Evolutionary conservation across 1,284 basidiomycete genomes (phyloP).

Genomic region (Cystobasidium sp.): DNA sequence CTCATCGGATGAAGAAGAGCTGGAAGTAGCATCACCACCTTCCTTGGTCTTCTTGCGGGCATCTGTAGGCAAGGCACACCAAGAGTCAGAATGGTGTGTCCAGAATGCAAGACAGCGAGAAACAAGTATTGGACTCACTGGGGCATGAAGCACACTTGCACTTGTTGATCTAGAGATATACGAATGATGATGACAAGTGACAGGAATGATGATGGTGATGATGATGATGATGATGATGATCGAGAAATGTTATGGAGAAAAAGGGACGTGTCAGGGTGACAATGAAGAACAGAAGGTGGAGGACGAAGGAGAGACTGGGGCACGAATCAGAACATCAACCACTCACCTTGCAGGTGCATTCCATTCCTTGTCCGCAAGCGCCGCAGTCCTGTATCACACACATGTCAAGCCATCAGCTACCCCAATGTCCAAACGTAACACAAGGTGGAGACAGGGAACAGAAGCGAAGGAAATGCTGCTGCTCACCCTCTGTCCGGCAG

Average conservation of each 20-base stretch:
- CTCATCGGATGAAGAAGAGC: slow-evolving; percentile 28
- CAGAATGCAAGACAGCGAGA: neutral
- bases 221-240: neutral
- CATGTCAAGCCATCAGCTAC: neutral
- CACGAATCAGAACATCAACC: neutral
- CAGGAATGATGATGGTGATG: neutral
- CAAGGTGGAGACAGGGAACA: neutral
- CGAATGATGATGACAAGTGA: neutral
- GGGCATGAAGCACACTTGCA: slow-evolving; percentile 36
- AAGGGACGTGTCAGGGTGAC: neutral
- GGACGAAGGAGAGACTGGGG: neutral
- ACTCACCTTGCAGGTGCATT: slow-evolving; percentile 32
- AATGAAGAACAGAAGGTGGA: no score
- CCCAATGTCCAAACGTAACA: neutral
- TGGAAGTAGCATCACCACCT: slow-evolving; percentile 25
- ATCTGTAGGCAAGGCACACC: neutral
- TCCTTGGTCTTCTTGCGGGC: slow-evolving; percentile 38
- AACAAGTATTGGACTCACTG: slow-evolving; percentile 1
- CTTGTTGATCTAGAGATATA: slow-evolving; percentile 22
- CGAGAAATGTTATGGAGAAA: neutral
- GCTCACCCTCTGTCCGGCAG: slow-evolving; percentile 26
- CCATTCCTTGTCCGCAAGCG: neutral
- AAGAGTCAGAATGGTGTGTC: no score
- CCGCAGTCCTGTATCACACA: slow-evolving; percentile 10
- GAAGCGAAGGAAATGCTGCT: no score